Base-by-base conservation (phyloP, 306 rosid genomes). In the Quercus suber region DNA sequence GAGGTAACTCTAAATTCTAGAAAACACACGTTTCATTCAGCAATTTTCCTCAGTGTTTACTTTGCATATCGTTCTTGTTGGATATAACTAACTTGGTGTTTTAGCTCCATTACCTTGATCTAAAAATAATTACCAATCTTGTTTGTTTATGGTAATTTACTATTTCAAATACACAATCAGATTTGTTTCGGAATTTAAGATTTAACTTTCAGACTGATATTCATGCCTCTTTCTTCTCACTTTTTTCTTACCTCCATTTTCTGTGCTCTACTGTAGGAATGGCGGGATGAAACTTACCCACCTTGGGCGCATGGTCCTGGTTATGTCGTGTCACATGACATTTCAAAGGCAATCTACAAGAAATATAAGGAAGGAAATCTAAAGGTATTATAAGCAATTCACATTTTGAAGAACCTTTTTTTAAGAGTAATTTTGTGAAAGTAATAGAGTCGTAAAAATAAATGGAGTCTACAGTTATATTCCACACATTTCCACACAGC, bases 281-380 rank as follows among this genome's bases (percentile, higher is more conserved):
- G 98, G 98, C 89, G 82, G 15, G 96, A 87, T 81, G 86, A 80
- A 23, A 88, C 84, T 20, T 96, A 96, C 85, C 99, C 99, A 41
- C 92, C 98, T 25, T 96, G 98, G 98, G 99, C 99, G 35, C 97
- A 96, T 73, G 99, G 99, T 81, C 99, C 99, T 19, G 98, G 99
- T 20, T 96, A 96, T 82, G 98, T 96, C 52, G 85, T 96, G 77
- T 88, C 99, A 13, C 83, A 77, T 53, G 98, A 96, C 83, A 89
- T 96, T 82, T 98, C 99, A 71, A 89, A 76, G 73, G 78, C 85
- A 11, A 91, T 93, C n/a, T 88, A 88, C 73, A 71, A 58, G 82
- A 91, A 84, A 78, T 86, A 91, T 82, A 79, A 79, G 76, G 86
- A 88, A n/a, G 89, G 91, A 71, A 80, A 83, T 73, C 89, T 96